Percentiles rank a stretch among this genome's conserved stretches.
phyloP scores from a whole-genome alignment of 495 filamentous ascomycete species.

The Aspergillus homomorphus region DNA sequence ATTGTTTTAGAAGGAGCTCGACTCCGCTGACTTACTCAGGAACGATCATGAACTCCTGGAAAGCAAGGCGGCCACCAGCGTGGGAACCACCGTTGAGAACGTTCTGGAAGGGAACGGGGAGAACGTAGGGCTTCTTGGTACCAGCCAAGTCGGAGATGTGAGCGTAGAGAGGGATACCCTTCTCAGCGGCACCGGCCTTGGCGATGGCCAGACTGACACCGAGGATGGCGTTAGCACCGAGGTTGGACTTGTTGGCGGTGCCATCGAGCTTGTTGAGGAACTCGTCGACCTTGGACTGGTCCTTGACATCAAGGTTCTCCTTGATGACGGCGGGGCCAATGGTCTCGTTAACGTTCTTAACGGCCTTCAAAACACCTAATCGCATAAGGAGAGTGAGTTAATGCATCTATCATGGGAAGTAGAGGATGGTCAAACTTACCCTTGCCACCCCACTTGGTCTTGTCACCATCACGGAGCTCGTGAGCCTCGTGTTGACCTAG shows the following conservation, averaged over 20 bases:
- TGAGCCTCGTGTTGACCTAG: conserved; percentile 96
- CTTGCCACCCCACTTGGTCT: conserved; percentile 94
- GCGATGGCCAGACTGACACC: conserved; percentile 94
- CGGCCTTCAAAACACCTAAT: conserved; percentile 82
- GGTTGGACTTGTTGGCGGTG: conserved; percentile 93
- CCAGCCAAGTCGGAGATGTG: conserved; percentile 98
- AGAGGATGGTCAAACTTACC: conserved; percentile 45
- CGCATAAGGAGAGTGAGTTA: conserved; percentile 16
- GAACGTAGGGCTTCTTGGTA: conserved; percentile 99
- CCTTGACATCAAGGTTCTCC: conserved; percentile 92
- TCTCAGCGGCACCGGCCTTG: conserved; percentile 98
- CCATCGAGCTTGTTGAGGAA: conserved; percentile 97
- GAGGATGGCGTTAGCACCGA: conserved; percentile 98
- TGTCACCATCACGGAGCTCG: conserved; percentile 98
- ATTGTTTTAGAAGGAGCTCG: neutral
- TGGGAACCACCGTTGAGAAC: conserved; percentile 99
- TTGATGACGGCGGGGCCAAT: conserved; percentile 93
- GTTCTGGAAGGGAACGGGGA: conserved; percentile 99
- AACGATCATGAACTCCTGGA: conserved; percentile 99
- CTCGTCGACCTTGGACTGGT: conserved; percentile 87
- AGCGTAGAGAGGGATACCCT: conserved; percentile 94
- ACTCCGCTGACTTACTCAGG: conserved; percentile 60
- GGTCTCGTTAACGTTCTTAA: conserved; percentile 89
- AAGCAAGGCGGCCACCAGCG: conserved; percentile 96
- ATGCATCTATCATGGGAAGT: neutral